These are phyloP conservation scores for Saxophila tyrrhenica DNA, from an alignment of 495 filamentous ascomycete species.

Conservation along the genomic window DNA sequence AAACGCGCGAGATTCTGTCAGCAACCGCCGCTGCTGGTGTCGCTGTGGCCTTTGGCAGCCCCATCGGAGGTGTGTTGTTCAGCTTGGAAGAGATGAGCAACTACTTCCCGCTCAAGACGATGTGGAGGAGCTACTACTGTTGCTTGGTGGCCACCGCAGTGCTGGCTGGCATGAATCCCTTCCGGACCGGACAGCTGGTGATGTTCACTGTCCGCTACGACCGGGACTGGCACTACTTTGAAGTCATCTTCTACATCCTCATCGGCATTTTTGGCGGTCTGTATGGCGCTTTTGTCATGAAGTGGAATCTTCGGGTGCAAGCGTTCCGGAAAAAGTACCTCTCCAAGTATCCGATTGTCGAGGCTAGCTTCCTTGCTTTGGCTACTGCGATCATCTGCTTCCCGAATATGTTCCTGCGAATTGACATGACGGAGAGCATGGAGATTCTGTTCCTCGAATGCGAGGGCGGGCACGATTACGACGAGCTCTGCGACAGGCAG, in stretches of 20 bases:
- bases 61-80: conserved; percentile 92
- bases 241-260: conserved; percentile 82
- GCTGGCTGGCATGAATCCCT: conserved; percentile 91
- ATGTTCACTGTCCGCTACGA: conserved; percentile 99
- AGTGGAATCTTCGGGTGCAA: conserved; percentile 88
- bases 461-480: conserved; percentile 83
- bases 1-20: conserved; percentile 88
- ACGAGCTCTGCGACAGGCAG: conserved; percentile 70
- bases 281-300: conserved; percentile 95
- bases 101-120: conserved; percentile 91
- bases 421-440: conserved; percentile 99
- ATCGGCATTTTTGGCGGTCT: conserved; percentile 89
- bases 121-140: conserved; percentile 98
- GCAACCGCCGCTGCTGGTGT: conserved; percentile 93
- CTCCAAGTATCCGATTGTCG: conserved; percentile 70
- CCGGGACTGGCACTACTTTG: conserved; percentile 95
- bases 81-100: conserved; percentile 98
- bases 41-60: conserved; percentile 92
- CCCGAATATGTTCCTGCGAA: conserved; percentile 87
- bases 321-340: conserved; percentile 94
- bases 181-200: conserved; percentile 94
- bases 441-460: conserved; percentile 94
- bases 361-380: conserved; percentile 71
- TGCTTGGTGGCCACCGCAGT: conserved; percentile 92
- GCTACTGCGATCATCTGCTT: conserved; percentile 86